These are phyloP conservation scores for Sphagnum contortum DNA, from an alignment of 225 moss, liverwort and hornwort species.

Conservation along the genomic window DNA sequence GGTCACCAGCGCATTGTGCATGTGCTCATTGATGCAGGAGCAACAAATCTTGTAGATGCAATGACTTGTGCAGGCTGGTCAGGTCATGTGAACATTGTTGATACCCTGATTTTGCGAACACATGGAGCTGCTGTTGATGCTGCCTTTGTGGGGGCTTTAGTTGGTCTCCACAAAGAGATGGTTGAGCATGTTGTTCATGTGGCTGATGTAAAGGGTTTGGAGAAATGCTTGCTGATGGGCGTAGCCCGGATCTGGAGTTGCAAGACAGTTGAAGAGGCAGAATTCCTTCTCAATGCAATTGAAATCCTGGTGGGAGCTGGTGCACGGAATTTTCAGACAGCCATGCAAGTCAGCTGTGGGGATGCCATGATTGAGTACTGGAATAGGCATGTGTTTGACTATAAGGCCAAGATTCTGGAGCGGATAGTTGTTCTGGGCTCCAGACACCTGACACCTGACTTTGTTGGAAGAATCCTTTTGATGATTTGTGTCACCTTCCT, in stretches of 20 bases:
- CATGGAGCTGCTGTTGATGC: slow-evolving; percentile 39
- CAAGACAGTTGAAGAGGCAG: slow-evolving; percentile 37
- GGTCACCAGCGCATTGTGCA: too few species aligned
- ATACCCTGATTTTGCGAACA: slow-evolving; percentile 40
- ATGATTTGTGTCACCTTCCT: slow-evolving; percentile 52
- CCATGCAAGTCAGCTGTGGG: slow-evolving; percentile 48
- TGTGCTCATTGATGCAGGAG: neutral
- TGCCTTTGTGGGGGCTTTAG: slow-evolving; percentile 50
- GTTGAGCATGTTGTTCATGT: slow-evolving; percentile 37
- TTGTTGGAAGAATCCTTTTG: slow-evolving; percentile 38
- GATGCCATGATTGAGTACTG: slow-evolving; percentile 55
- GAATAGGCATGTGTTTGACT: slow-evolving; percentile 42
- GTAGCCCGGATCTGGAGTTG: slow-evolving; percentile 61
- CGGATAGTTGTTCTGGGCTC: slow-evolving; percentile 33
- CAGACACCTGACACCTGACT: slow-evolving; percentile 33
- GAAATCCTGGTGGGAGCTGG: slow-evolving; percentile 35
- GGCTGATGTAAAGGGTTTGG: slow-evolving; percentile 43
- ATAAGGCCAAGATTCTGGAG: slow-evolving; percentile 40
- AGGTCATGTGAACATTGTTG: slow-evolving; percentile 43
- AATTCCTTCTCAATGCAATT: slow-evolving; percentile 40
- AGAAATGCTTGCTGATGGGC: slow-evolving; percentile 48
- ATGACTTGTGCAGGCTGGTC: slow-evolving; percentile 41
- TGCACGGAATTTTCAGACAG: slow-evolving; percentile 50
- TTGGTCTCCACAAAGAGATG: slow-evolving; percentile 42
- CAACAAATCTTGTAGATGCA: neutral